Evolutionary conservation across 306 rosid species (phyloP).

Genomic region (Glycyrrhiza uralensis): DNA sequence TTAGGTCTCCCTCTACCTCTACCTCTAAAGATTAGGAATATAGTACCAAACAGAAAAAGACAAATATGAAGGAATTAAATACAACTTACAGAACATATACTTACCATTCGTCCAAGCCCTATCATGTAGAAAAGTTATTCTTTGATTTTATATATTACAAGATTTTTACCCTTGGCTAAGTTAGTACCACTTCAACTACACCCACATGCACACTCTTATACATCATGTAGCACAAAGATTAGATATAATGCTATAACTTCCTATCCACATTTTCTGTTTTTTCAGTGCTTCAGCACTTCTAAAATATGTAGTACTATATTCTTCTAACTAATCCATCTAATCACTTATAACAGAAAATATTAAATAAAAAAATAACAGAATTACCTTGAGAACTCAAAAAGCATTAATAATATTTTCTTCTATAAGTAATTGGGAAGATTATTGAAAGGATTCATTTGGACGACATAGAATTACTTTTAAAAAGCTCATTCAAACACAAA

Average conservation of each 20-base stretch:
- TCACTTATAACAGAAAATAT: background rate
- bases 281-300: background rate
- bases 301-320: background rate
- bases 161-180: background rate
- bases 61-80: background rate
- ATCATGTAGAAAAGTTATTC: background rate
- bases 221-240: background rate
- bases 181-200: constrained; percentile 8
- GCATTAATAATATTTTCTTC: background rate
- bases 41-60: background rate
- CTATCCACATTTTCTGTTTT: background rate
- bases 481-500: background rate
- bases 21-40: background rate
- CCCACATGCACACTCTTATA: background rate
- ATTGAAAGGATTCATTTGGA: background rate
- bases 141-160: background rate
- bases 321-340: background rate
- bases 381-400: background rate
- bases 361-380: background rate
- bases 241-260: background rate
- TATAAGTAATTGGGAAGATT: background rate
- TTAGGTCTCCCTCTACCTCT: background rate
- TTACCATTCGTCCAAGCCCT: background rate
- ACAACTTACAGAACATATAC: constrained; percentile 1
- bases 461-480: background rate